A percentile compares a stretch with the other conserved stretches of the same genome.
These are phyloP conservation scores for Aphanocladium album DNA, from an alignment of 2,329 filamentous ascomycete species.

Conservation along the genomic window DNA sequence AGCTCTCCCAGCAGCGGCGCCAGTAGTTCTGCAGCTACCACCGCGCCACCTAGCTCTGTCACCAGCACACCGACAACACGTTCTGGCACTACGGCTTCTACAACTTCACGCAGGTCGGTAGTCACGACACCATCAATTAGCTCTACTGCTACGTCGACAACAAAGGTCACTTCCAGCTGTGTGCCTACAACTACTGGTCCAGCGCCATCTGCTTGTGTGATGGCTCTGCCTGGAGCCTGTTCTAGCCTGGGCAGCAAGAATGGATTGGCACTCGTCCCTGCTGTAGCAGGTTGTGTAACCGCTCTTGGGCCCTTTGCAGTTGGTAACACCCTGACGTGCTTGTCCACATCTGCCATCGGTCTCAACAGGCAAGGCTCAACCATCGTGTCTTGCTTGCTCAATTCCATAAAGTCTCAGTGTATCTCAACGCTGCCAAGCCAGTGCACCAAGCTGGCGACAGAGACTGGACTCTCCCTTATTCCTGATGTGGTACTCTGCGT, in stretches of 20 bases:
- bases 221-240: neutral
- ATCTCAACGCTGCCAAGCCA: conserved; percentile 7
- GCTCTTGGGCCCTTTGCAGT: neutral
- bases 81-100: neutral
- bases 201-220: neutral
- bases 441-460: neutral
- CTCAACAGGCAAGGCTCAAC: neutral
- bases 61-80: neutral
- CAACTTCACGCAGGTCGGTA: neutral
- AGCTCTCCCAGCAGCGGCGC: neutral
- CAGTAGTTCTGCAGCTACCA: neutral
- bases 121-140: neutral
- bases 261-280: neutral
- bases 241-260: neutral
- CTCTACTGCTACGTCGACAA: neutral
- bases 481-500: conserved; percentile 2
- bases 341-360: neutral
- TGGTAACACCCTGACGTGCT: neutral
- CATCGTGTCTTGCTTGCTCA: neutral
- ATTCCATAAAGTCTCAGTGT: neutral
- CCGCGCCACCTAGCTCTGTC: neutral
- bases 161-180: neutral
- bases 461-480: neutral
- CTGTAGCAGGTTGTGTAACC: neutral
- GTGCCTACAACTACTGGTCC: neutral